Evolutionary conservation across 2,329 filamentous ascomycete genomes (phyloP).

Genomic region (Aspergillus piperis): DNA sequence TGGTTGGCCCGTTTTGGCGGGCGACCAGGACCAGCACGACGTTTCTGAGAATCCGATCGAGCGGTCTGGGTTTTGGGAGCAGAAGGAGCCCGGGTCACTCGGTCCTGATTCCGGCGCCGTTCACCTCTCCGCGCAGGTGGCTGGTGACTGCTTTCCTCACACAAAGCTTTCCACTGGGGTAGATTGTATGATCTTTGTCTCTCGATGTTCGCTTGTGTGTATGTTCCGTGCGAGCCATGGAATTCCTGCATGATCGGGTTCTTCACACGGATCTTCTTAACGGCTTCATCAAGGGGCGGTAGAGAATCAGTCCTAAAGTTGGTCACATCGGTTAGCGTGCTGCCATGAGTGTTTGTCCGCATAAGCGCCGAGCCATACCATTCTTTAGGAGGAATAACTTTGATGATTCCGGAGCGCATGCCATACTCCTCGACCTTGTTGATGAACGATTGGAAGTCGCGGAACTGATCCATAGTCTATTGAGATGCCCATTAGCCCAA

Average conservation of each 20-base stretch:
- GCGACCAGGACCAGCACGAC: constrained; percentile 44
- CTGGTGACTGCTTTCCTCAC: constrained; percentile 93
- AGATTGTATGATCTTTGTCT: constrained; percentile 96
- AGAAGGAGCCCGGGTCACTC: constrained; percentile 41
- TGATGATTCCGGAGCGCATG: constrained; percentile 96
- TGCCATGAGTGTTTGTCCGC: background rate
- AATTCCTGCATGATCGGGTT: constrained; percentile 99
- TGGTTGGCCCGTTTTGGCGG: constrained; percentile 42
- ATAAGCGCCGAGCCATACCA: constrained; percentile 63
- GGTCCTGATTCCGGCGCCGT: constrained; percentile 52
- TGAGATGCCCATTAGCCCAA: constrained; percentile 9
- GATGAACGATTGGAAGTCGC: constrained; percentile 89
- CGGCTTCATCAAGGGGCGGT: constrained; percentile 75
- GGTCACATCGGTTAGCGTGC: constrained; percentile 3
- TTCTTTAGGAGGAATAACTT: constrained; percentile 89
- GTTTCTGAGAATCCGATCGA: constrained; percentile 48
- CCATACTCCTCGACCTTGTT: constrained; percentile 88
- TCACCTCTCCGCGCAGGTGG: constrained; percentile 84
- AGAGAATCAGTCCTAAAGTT: constrained; percentile 64
- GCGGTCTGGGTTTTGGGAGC: constrained; percentile 36
- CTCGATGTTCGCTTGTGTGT: constrained; percentile 95
- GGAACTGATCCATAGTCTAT: constrained; percentile 87
- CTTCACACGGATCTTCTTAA: constrained; percentile 90
- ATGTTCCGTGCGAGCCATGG: constrained; percentile 90
- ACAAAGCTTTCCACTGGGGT: constrained; percentile 91